Percentiles rank a stretch among this genome's conserved stretches.
phyloP scores from a whole-genome alignment of 192 early-diverging fungal genomes.

The Coemansia sp. region DNA sequence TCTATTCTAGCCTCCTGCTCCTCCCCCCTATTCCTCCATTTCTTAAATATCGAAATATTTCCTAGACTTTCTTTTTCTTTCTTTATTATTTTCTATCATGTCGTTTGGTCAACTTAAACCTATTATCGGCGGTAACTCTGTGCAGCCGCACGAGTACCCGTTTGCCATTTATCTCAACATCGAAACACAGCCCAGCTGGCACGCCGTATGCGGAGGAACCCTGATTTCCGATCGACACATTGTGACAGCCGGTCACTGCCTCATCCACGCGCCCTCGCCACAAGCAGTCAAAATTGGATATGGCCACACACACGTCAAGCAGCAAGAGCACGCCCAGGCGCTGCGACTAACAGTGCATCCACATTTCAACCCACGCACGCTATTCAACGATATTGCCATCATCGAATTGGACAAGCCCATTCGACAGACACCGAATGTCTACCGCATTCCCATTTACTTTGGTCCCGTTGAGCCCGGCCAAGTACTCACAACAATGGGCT shows the following conservation, averaged over 20 bases:
- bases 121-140: conserved; percentile 40
- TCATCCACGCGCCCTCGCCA: conserved; percentile 18
- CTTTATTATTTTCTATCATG: conserved; percentile 15
- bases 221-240: conserved; percentile 38
- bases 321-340: conserved; percentile 6
- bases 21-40: neutral
- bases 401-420: conserved; percentile 24
- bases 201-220: conserved; percentile 50
- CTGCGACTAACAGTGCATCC: conserved; percentile 12
- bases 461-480: conserved; percentile 15
- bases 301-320: conserved; percentile 17
- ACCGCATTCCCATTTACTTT: conserved; percentile 41
- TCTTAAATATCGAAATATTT: neutral
- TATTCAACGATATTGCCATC: conserved; percentile 51
- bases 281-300: conserved; percentile 19
- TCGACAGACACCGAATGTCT: neutral
- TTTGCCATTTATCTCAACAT: conserved; percentile 48
- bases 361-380: conserved; percentile 24
- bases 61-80: neutral
- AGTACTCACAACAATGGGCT: conserved; percentile 39
- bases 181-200: conserved; percentile 34
- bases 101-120: conserved; percentile 37
- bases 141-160: conserved; percentile 30
- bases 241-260: conserved; percentile 53
- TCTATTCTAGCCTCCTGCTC: neutral